phyloP scores from a whole-genome alignment of 2,329 filamentous ascomycete genomes.

The Teratosphaeria gauchensis region DNA sequence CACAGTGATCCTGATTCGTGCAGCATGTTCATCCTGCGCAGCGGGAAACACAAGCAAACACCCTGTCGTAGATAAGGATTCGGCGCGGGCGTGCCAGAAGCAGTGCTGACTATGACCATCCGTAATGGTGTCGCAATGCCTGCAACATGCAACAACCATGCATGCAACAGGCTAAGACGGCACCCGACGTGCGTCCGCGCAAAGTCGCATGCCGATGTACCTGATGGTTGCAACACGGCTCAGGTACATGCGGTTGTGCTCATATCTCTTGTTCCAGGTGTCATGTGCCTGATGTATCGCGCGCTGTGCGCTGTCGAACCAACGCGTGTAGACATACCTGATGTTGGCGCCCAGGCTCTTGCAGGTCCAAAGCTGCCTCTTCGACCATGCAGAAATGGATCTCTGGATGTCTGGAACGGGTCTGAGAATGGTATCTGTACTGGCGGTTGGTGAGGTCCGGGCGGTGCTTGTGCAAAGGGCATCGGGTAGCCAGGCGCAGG shows the following conservation, averaged over 20 bases:
- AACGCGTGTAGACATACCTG: conserved; percentile 15
- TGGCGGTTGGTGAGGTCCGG: conserved; percentile 26
- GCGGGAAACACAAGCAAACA: neutral
- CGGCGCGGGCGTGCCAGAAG: neutral
- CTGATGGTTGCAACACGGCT: neutral
- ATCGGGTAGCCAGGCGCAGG: conserved; percentile 28
- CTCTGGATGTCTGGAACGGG: conserved; percentile 35
- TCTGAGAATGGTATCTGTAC: conserved; percentile 38
- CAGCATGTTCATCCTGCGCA: neutral
- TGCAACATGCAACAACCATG: neutral
- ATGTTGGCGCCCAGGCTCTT: conserved; percentile 22
- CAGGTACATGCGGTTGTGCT: neutral
- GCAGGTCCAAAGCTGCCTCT: conserved; percentile 31
- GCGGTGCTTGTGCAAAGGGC: conserved; percentile 20
- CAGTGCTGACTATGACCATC: neutral
- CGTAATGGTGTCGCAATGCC: neutral
- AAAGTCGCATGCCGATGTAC: neutral
- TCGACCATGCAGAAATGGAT: conserved; percentile 36
- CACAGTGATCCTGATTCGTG: neutral
- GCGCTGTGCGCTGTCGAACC: neutral
- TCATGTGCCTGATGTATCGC: neutral
- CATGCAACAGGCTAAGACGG: neutral
- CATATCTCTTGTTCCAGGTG: neutral
- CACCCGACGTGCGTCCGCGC: neutral
- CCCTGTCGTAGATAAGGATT: neutral